Percentiles rank a stretch among this genome's conserved stretches.
phyloP scores from a whole-genome alignment of 192 early-diverging fungal species.

The Coemansia sp. region DNA sequence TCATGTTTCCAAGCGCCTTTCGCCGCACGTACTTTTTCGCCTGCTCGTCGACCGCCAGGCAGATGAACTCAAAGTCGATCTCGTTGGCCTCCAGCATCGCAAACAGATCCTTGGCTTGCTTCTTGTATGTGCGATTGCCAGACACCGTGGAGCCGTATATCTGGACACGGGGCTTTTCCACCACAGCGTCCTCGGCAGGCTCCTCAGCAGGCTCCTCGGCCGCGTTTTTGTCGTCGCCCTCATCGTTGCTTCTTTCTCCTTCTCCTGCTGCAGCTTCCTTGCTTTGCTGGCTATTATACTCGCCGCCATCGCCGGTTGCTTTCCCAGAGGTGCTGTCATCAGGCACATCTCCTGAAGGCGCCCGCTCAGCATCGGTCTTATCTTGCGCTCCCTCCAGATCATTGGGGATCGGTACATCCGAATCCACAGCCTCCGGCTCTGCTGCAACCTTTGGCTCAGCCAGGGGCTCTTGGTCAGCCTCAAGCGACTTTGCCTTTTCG shows the following conservation, averaged over 20 bases:
- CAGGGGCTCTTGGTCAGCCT: too few species aligned
- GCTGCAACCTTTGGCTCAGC: too few species aligned
- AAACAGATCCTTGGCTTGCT: slow-evolving; percentile 43
- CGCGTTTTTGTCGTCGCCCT: neutral
- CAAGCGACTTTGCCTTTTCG: too few species aligned
- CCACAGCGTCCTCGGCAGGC: slow-evolving; percentile 1
- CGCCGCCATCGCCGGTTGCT: neutral
- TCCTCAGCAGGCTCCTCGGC: neutral
- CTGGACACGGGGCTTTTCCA: slow-evolving; percentile 41
- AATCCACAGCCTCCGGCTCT: too few species aligned
- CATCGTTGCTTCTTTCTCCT: neutral
- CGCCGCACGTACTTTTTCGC: slow-evolving; percentile 52
- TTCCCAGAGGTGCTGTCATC: too few species aligned
- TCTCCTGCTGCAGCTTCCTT: too few species aligned
- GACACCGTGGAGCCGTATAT: slow-evolving; percentile 50
- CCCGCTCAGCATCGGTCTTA: too few species aligned
- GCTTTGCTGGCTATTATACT: neutral
- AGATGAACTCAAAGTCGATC: slow-evolving; percentile 54
- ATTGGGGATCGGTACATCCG: too few species aligned
- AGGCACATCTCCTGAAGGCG: too few species aligned
- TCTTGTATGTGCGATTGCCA: slow-evolving; percentile 49
- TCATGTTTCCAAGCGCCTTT: slow-evolving; percentile 50
- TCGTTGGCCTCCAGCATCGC: slow-evolving; percentile 47
- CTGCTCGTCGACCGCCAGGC: slow-evolving; percentile 50
- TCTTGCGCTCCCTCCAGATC: too few species aligned